Evolutionary conservation across 2,329 filamentous ascomycete species (phyloP).

Genomic region (Ambrosiella cleistominuta): DNA sequence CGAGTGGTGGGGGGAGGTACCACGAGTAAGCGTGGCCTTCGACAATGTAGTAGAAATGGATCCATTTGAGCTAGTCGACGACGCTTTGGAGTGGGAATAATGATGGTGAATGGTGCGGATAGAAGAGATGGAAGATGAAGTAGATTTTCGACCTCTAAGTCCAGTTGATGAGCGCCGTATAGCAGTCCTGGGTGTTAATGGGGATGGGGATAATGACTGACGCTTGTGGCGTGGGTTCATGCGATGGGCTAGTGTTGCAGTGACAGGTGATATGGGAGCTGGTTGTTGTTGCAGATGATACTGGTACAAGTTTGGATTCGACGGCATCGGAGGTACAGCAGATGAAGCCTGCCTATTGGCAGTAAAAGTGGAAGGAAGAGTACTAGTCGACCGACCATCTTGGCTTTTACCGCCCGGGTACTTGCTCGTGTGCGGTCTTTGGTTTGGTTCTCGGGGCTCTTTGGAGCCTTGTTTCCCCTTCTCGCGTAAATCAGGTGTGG

Average conservation of each 20-base stretch:
- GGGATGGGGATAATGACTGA: conserved; percentile 70
- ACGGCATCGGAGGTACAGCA: conserved; percentile 13
- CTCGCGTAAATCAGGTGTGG: conserved; percentile 39
- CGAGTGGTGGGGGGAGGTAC: conserved; percentile 68
- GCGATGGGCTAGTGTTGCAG: conserved; percentile 8
- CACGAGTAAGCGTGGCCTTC: conserved; percentile 44
- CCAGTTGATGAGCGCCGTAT: conserved; percentile 70
- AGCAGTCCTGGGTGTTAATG: conserved; percentile 72
- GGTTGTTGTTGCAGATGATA: conserved; percentile 1
- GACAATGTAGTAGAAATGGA: conserved; percentile 52
- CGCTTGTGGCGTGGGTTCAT: conserved; percentile 30
- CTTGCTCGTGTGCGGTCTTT: conserved; percentile 43
- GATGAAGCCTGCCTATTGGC: conserved; percentile 31
- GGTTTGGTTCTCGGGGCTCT: conserved; percentile 31
- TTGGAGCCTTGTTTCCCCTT: conserved; percentile 24
- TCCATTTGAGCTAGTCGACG: conserved; percentile 71
- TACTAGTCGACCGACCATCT: conserved; percentile 21
- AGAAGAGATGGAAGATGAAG: conserved; percentile 84
- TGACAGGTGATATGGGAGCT: conserved; percentile 5
- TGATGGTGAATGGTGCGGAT: conserved; percentile 80
- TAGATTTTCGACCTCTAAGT: conserved; percentile 81
- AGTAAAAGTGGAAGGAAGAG: conserved; percentile 32
- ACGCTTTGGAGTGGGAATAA: conserved; percentile 83
- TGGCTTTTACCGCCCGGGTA: conserved; percentile 12
- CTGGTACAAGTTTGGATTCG: conserved; percentile 5